A percentile compares a stretch with the other conserved stretches of the same genome.
These are phyloP conservation scores for Xylariaceae sp. DNA, from an alignment of 2,329 filamentous ascomycete species.

Conservation along the genomic window DNA sequence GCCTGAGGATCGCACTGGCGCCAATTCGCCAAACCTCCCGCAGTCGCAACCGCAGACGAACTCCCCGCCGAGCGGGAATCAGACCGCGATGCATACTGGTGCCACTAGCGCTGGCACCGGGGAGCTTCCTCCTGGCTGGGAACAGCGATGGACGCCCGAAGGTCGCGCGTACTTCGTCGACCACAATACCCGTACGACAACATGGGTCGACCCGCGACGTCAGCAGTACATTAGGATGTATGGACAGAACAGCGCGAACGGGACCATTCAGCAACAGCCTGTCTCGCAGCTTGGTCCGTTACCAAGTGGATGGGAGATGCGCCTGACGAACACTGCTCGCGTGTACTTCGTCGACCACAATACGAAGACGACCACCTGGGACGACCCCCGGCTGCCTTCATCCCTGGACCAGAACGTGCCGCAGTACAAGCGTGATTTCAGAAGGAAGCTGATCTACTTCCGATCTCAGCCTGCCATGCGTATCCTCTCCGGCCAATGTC, in stretches of 20 bases:
- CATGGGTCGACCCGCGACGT: slow-evolving; percentile 93
- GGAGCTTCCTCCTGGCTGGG: slow-evolving; percentile 92
- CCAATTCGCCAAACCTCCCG: slow-evolving; percentile 77
- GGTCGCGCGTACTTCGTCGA: slow-evolving; percentile 95
- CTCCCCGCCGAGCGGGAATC: slow-evolving; percentile 31
- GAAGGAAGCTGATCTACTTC: slow-evolving; percentile 98
- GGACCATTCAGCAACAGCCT: slow-evolving; percentile 90
- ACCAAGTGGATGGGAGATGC: slow-evolving; percentile 99
- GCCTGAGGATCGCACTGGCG: slow-evolving; percentile 88
- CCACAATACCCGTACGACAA: slow-evolving; percentile 95
- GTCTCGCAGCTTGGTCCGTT: slow-evolving; percentile 93
- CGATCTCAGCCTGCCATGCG: slow-evolving; percentile 92
- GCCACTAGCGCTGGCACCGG: slow-evolving; percentile 91
- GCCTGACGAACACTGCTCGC: slow-evolving; percentile 91
- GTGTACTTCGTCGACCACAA: slow-evolving; percentile 99
- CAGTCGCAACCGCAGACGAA: slow-evolving; percentile 27
- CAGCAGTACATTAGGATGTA: slow-evolving; percentile 99
- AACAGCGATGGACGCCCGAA: slow-evolving; percentile 91
- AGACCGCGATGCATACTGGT: slow-evolving; percentile 88
- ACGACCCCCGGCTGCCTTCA: slow-evolving; percentile 89
- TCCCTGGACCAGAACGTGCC: slow-evolving; percentile 97
- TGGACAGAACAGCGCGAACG: slow-evolving; percentile 72
- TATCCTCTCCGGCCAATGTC: slow-evolving; percentile 92
- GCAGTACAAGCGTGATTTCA: slow-evolving; percentile 98
- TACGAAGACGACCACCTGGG: slow-evolving; percentile 99